Base-by-base conservation (phyloP, 1,139 yeast genomes). In the Blastobotrys persicus region DNA sequence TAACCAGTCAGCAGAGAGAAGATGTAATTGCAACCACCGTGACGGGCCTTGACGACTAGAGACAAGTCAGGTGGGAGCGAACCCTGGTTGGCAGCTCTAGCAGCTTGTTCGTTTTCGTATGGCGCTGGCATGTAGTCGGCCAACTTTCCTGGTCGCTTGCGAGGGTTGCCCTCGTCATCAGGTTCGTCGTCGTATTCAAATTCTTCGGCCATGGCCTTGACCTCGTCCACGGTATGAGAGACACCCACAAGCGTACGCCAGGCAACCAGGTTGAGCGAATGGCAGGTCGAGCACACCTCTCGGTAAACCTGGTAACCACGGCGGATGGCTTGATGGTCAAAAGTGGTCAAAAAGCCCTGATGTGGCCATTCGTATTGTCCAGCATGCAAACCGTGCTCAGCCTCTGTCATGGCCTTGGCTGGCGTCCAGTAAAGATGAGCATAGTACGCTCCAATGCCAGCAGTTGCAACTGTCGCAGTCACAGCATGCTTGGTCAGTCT, bases 71-170 rank as follows among this genome's bases (percentile, higher is more conserved):
- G 99, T 57, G 99, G 99, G 61, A 86, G 79, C 56, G 98, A 97
- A 74, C 99, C 98, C 76, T 88, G 97, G 80, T 92, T 92, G 59
- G 96, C 97, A 60, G 98, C 97, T 79, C 98, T 88, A 48, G 98
- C 98, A 59, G 98, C 98, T 77, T 94, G 95, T 73, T 92, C 98
- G 71, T 92, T 92, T 62, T 87, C 89, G 72, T 92, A 92, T 54
- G 99, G 98, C 59, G 86, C 87, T 62, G 95, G 98, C 64, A 94
- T 77, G 75, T 86, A 82, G 74, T 92, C 99, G 58, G 98, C 91
- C 69, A 92, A 81, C 77, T 92, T 94, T 76, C 99, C 99, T 54
- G 95, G 86, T 79, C 98, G 88, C 85, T 86, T 89, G 77, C 88
- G 88, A 73, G 97, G 96, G 72, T 88, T 86, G 70, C 98, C 99